These are phyloP conservation scores for Gomphus sp. DNA, from an alignment of 1,284 basidiomycete genomes.

Conservation along the genomic window DNA sequence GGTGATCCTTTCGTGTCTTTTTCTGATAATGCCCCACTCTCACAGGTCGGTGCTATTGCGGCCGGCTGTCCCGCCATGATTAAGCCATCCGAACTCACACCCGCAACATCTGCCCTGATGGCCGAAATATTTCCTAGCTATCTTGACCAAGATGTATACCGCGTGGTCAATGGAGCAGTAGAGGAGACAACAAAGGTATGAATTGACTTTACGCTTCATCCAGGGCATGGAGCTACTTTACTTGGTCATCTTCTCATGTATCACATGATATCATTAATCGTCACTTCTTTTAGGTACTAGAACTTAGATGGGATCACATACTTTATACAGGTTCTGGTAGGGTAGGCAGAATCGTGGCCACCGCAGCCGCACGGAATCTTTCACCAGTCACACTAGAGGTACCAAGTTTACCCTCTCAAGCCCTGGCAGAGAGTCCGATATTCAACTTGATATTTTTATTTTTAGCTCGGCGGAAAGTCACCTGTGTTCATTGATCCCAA, in stretches of 20 bases:
- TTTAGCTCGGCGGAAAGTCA: conserved; percentile 44
- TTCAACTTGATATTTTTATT: neutral
- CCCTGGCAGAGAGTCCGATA: too few species aligned
- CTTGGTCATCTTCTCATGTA: too few species aligned
- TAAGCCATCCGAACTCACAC: conserved; percentile 39
- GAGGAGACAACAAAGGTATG: conserved; percentile 47
- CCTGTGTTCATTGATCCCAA: conserved; percentile 38
- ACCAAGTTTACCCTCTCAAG: conserved; percentile 20
- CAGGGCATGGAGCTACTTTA: neutral
- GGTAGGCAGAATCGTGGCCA: conserved; percentile 57
- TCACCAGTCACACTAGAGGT: conserved; percentile 65
- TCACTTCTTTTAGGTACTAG: conserved; percentile 23
- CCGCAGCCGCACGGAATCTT: conserved; percentile 61
- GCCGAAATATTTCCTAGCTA: conserved; percentile 37
- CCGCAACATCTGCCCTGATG: conserved; percentile 32
- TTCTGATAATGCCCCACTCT: neutral
- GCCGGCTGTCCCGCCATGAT: conserved; percentile 33
- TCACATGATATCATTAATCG: too few species aligned
- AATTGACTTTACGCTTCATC: neutral
- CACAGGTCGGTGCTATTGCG: conserved; percentile 26
- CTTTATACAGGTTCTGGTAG: conserved; percentile 34
- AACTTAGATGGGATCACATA: conserved; percentile 33
- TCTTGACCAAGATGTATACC: conserved; percentile 36
- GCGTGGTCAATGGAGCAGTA: conserved; percentile 35
- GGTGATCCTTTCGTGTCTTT: too few species aligned